Base-by-base conservation (phyloP, 176 grass and related monocot genomes). In the Triticum timopheevii region DNA sequence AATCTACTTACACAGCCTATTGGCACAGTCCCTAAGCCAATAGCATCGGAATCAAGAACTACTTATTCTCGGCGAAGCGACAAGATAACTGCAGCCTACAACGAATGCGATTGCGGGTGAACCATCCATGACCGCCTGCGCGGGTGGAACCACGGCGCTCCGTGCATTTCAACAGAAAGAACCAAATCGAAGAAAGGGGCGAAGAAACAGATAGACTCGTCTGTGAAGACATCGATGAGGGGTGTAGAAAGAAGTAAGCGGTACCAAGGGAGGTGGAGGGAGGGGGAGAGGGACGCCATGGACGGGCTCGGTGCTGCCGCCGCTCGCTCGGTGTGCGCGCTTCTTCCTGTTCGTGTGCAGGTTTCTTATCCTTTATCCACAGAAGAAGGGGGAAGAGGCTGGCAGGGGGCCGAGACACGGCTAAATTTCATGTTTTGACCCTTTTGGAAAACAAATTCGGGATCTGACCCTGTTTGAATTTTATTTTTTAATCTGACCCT, bases 271-370 rank as follows among this genome's bases (percentile, higher is more conserved):
- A 81, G 83, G 36, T 92, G 87, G 67, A 89, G 83, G 67, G 90
- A 92, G 79, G 90, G 79, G 36, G 73, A 86, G 67, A 92, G 87
- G 79, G 87, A 89, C 67, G 90, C 87, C 90, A 92, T 92, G 83
- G 79, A 24, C 82, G 69, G 76, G 62, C 79, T 90, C 84, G 72
- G 28, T 49, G 78, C 28, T 34, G 83, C 78, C 83, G 81, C 78
- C 83, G 69, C 70, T 77, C 59, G n/a, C 77, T 81, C 27, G 75
- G 47, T 22, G 72, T 64, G 83, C 38, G 5, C 74, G 28, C 52
- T 61, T 34, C 44, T 16, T 23, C 17, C 39, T 23, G 31, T 16
- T 23, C 17, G 10, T 23, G 38, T 50, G 72, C 80, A 19, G 33
- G 34, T 81, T 76, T 68, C 88, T 90, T 90, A 89, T 89, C 88